Base-by-base conservation (phyloP, 768 basidiomycete genomes). In the Tulasnella sp. region DNA sequence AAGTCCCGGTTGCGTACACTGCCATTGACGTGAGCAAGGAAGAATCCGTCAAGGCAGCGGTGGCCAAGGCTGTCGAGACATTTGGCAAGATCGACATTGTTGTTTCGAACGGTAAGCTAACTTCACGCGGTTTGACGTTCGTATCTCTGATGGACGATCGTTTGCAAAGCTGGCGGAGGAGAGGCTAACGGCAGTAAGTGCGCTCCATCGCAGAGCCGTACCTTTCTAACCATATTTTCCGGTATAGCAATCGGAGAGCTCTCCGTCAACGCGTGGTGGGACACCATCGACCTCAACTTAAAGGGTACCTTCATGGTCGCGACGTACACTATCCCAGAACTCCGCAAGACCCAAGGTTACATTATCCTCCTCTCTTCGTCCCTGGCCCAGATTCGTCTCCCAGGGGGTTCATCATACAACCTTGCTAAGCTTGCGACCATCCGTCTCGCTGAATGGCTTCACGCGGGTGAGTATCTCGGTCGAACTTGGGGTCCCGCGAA, bases 41-140 rank as follows among this genome's bases (percentile, higher is more conserved):
- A 29, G 79, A 72, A 58, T 77, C 77, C 67, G 78, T 78, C 38
- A 71, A 76, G 71, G 77, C 77, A 11, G 81, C 78, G 0, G 80
- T 79, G 5, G 74, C 78, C 69, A 71, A 74, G 31, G 74, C 80
- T 15, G 75, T 78, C 71, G 76, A 78, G 64, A 70, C 76, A 45
- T 76, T 77, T 34, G 79, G 80, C 15, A 78, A 78, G 45, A 76
- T 81, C 36, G 81, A 81, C 70, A 79, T 81, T 22, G 74, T 81
- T 15, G 76, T 80, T 14, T 78, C 80, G 40, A 80, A 80, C 77
- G 80, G 79, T 29, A 79, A 79, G 73, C 25, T 19, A 22, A 67
- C 34, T 29, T 22, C 2, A 4, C 54, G 5, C n/a, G 29, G 11
- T 37, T 36, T 15, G 64, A 29, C 25, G n/a, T 25, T 70, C 22